Conservation (phyloP, 768 basidiomycete genomes). For the Tylopilus felleus region DNA sequence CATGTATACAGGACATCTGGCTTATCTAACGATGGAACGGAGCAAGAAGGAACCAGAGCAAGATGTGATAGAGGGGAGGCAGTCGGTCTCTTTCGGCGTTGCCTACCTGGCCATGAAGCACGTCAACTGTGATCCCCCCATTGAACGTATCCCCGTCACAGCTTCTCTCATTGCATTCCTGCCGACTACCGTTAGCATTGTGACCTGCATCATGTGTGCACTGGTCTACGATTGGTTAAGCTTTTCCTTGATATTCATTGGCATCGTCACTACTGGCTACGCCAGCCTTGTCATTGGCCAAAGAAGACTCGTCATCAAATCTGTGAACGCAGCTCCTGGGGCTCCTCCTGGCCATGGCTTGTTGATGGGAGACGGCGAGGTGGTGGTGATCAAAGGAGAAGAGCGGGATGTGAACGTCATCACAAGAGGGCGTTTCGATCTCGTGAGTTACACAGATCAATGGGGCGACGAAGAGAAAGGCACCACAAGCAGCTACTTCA, state of each 20-base stretch:
- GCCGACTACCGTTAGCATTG: conserved; percentile 22
- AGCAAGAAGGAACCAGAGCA: neutral
- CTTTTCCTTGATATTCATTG: conserved; percentile 32
- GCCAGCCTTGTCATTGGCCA: conserved; percentile 25
- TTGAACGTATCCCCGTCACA: neutral
- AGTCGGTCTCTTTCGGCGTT: conserved; percentile 12
- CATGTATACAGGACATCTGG: conserved; percentile 29
- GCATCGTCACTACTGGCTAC: conserved; percentile 31
- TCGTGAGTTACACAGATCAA: neutral
- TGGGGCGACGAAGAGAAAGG: too few species aligned
- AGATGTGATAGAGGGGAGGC: conserved; percentile 6
- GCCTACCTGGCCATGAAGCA: conserved; percentile 21
- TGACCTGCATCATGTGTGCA: conserved; percentile 24
- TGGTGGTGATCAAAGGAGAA: conserved; percentile 28
- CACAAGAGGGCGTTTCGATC: conserved; percentile 22
- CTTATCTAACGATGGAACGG: conserved; percentile 21
- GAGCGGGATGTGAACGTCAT: conserved; percentile 29
- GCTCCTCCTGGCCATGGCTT: conserved; percentile 32
- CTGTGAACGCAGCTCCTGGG: conserved; percentile 13
- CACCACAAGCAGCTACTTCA: neutral
- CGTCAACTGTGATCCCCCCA: neutral
- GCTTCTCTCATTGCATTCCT: conserved; percentile 16
- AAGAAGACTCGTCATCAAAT: conserved; percentile 18
- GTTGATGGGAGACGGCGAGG: conserved; percentile 11
- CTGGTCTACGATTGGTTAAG: conserved; percentile 29